phyloP scores from a whole-genome alignment of 441 rosid species.

The Theobroma grandiflorum region DNA sequence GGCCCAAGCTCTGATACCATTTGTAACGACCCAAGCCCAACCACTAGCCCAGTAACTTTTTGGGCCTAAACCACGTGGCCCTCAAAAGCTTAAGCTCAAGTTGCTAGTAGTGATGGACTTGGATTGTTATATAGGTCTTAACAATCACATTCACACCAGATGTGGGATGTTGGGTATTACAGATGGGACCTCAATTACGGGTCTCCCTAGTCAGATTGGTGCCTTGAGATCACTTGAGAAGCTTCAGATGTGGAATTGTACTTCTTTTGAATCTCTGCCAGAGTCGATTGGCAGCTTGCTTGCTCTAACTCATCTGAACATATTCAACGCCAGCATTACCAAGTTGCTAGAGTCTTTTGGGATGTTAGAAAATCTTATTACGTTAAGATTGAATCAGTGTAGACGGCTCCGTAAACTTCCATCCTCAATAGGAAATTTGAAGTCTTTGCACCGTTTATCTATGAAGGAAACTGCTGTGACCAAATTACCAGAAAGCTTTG shows the following conservation, averaged over 20 bases:
- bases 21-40: no score
- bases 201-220: conserved; percentile 55
- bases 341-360: conserved; percentile 61
- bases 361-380: conserved; percentile 47
- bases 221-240: conserved; percentile 45
- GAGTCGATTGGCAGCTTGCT: conserved; percentile 50
- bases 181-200: conserved; percentile 42
- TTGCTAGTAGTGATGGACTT: no score
- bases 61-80: no score
- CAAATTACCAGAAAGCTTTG: conserved; percentile 63
- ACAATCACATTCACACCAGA: no score
- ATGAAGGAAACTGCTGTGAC: conserved; percentile 56
- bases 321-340: conserved; percentile 46
- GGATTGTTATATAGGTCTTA: no score
- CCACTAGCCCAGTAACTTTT: no score
- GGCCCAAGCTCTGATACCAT: no score
- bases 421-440: conserved; percentile 56
- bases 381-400: conserved; percentile 46
- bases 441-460: conserved; percentile 47
- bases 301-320: conserved; percentile 43
- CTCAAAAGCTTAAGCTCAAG: no score
- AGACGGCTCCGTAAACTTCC: conserved; percentile 60
- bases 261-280: conserved; percentile 48
- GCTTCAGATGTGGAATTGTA: conserved; percentile 53
- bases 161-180: no score